Evolutionary conservation across 2,329 filamentous ascomycete genomes (phyloP).

Genomic region (Alternaria triticimaculans): DNA sequence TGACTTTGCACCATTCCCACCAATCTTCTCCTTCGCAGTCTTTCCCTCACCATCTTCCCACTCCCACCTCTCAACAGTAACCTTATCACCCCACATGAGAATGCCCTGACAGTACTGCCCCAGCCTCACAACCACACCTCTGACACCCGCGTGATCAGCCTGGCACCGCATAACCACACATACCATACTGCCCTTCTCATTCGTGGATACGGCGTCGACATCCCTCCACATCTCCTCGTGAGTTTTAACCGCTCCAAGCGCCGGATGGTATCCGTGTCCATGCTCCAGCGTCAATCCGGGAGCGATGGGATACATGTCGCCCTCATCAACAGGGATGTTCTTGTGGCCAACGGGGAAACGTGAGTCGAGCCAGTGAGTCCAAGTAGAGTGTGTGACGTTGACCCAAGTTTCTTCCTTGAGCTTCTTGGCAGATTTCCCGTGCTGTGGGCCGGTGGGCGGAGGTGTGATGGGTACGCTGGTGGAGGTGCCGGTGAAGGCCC

Average conservation of each 20-base stretch:
- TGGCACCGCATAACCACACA: constrained; percentile 52
- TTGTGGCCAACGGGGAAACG: constrained; percentile 49
- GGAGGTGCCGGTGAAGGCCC: constrained; percentile 66
- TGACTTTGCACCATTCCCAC: neutral
- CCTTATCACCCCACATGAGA: constrained; percentile 52
- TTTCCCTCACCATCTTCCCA: constrained; percentile 22
- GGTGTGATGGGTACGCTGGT: constrained; percentile 39
- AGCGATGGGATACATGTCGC: constrained; percentile 59
- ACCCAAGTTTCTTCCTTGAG: neutral
- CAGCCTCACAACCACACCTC: constrained; percentile 62
- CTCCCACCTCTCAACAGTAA: constrained; percentile 64
- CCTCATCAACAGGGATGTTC: constrained; percentile 57
- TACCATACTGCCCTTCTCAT: constrained; percentile 14
- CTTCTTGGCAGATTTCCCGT: neutral
- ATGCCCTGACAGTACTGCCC: constrained; percentile 65
- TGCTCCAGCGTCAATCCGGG: constrained; percentile 54
- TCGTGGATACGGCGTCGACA: constrained; percentile 39
- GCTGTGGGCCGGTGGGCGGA: neutral
- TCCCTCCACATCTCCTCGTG: constrained; percentile 75
- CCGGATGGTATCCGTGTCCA: constrained; percentile 66
- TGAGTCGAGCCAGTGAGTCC: constrained; percentile 68
- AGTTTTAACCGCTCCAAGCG: constrained; percentile 55
- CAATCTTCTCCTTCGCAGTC: constrained; percentile 3
- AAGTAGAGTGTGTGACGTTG: constrained; percentile 49
- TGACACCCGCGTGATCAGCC: constrained; percentile 42